Evolutionary conservation across 202 grass and related monocot genomes (phyloP).

Genomic region (Carex sylvatica): DNA sequence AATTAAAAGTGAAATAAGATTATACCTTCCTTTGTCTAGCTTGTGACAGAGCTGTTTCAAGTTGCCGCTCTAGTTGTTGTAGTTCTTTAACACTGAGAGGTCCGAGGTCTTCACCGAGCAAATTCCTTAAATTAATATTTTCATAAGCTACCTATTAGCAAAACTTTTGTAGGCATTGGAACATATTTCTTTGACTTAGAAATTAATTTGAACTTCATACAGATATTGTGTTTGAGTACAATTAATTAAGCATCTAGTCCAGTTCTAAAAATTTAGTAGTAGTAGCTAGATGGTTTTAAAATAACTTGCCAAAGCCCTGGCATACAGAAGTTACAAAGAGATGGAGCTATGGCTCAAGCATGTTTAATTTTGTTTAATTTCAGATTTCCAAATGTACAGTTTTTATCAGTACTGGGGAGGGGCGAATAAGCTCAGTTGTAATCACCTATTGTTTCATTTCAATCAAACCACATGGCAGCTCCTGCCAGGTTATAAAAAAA

Average conservation of each 20-base stretch:
- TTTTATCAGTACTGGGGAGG: too few species aligned
- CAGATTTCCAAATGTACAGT: too few species aligned
- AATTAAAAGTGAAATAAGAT: background rate
- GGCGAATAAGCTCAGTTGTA: too few species aligned
- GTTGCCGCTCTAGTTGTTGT: constrained; percentile 88
- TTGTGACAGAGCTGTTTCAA: constrained; percentile 79
- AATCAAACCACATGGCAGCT: too few species aligned
- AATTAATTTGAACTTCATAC: background rate
- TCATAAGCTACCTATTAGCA: background rate
- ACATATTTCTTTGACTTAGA: background rate
- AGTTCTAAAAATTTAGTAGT: background rate
- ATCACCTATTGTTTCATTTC: too few species aligned
- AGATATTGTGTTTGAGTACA: background rate
- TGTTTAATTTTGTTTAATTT: too few species aligned
- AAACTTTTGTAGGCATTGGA: background rate
- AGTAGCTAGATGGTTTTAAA: too few species aligned
- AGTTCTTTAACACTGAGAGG: constrained; percentile 89
- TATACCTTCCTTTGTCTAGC: constrained; percentile 84
- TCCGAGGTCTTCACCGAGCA: constrained; percentile 95
- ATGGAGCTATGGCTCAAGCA: too few species aligned
- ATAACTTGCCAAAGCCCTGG: too few species aligned
- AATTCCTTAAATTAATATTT: constrained; percentile 44
- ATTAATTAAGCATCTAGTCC: background rate
- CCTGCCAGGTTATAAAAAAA: too few species aligned
- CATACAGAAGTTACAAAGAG: too few species aligned